phyloP scores from a whole-genome alignment of 345 rosid species.

The Brassica rapa region DNA sequence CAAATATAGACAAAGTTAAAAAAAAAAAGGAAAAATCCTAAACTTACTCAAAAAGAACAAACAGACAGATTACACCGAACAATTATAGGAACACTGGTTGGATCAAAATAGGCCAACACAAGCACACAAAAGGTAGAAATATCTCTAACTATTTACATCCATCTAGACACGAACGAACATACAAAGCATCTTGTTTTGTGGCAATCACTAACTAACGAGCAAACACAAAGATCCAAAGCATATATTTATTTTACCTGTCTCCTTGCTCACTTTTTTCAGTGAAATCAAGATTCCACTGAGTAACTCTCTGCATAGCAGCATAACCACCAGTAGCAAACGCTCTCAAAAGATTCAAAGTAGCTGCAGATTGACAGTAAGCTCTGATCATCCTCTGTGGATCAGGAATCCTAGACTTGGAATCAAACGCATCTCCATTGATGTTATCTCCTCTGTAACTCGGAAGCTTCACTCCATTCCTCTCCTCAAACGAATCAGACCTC shows the following conservation, averaged over 20 bases:
- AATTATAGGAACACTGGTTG: not conserved
- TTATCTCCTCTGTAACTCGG: constrained; percentile 84
- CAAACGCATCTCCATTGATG: constrained; percentile 65
- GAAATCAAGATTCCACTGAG: constrained; percentile 82
- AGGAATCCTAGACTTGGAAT: constrained; percentile 60
- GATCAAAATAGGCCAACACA: constrained; percentile 26
- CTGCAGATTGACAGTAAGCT: constrained; percentile 77
- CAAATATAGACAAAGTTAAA: constrained; percentile 8
- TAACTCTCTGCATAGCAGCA: constrained; percentile 85
- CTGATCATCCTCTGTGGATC: constrained; percentile 75
- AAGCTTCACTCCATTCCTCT: constrained; percentile 60
- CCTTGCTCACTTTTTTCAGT: constrained; percentile 68
- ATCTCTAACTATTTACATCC: constrained; percentile 12
- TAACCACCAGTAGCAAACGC: constrained; percentile 86
- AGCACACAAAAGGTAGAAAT: not conserved
- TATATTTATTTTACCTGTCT: constrained; percentile 47
- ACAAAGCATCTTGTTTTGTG: not conserved
- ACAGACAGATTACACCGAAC: constrained; percentile 16
- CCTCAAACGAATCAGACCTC: constrained; percentile 68
- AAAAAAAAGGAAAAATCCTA: not conserved
- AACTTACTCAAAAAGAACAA: constrained; percentile 13
- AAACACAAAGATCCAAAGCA: not conserved
- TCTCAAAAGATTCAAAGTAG: constrained; percentile 72
- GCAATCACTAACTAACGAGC: not conserved
- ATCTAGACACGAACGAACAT: constrained; percentile 3